A percentile compares a stretch with the other conserved stretches of the same genome.
These are phyloP conservation scores for Filobasidium wieringae DNA, from an alignment of 768 basidiomycete genomes.

Conservation along the genomic window DNA sequence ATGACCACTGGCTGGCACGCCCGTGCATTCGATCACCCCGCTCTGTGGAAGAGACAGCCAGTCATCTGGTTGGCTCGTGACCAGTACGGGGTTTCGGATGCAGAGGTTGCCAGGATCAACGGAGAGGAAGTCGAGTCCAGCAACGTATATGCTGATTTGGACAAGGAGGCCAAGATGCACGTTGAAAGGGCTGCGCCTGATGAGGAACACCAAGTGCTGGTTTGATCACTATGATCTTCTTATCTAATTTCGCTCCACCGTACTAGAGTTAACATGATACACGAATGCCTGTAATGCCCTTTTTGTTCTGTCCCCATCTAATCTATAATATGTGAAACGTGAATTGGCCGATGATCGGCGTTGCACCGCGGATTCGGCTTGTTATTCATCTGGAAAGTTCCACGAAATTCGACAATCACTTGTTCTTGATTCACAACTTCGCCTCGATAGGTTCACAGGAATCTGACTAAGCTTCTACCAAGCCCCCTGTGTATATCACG, in stretches of 20 bases:
- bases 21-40: slow-evolving; percentile 39
- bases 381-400: slow-evolving; percentile 2
- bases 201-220: no score
- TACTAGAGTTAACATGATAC: no score
- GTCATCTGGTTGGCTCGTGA: slow-evolving; percentile 39
- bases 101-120: slow-evolving; percentile 33
- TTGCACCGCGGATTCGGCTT: no score
- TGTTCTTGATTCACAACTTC: no score
- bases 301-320: no score
- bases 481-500: not conserved
- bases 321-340: no score
- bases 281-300: no score
- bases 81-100: slow-evolving; percentile 32
- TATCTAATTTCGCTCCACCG: no score
- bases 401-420: no score
- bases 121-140: slow-evolving; percentile 29
- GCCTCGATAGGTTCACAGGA: not conserved
- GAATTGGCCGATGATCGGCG: no score
- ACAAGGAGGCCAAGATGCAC: slow-evolving; percentile 26
- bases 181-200: slow-evolving; percentile 35
- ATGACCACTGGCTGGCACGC: slow-evolving; percentile 35
- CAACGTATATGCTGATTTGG: slow-evolving; percentile 33
- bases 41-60: slow-evolving; percentile 39
- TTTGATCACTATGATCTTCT: no score
- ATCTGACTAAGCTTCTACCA: not conserved